phyloP scores from a whole-genome alignment of 305 asterid species.

The Ilex paraguariensis region DNA sequence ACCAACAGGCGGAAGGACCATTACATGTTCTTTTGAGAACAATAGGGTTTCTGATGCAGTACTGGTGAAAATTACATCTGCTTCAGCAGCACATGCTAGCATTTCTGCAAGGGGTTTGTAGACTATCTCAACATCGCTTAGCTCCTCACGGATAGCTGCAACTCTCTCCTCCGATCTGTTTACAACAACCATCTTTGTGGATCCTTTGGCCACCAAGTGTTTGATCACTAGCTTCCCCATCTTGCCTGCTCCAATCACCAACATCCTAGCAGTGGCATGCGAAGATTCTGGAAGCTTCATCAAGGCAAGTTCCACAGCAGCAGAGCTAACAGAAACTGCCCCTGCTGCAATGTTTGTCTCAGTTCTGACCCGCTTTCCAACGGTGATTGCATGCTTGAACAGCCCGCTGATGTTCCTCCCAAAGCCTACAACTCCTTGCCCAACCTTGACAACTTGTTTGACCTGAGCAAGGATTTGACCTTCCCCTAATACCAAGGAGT shows the following conservation, averaged over 20 bases:
- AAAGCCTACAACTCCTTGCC: conserved; percentile 88
- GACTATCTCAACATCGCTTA: conserved; percentile 61
- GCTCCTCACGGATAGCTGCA: conserved; percentile 73
- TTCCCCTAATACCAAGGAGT: conserved; percentile 91
- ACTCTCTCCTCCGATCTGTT: conserved; percentile 83
- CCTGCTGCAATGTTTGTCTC: conserved; percentile 96
- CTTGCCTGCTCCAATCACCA: conserved; percentile 93
- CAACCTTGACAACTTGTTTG: conserved; percentile 91
- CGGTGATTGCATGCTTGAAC: conserved; percentile 96
- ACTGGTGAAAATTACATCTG: conserved; percentile 87
- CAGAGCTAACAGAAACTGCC: conserved; percentile 97
- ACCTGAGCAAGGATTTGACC: conserved; percentile 98
- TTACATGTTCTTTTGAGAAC: conserved; percentile 62
- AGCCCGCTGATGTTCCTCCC: conserved; percentile 96
- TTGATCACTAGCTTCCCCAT: conserved; percentile 98
- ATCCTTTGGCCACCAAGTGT: conserved; percentile 92
- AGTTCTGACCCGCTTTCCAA: conserved; percentile 89
- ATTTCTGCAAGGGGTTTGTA: conserved; percentile 72
- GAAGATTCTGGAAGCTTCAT: conserved; percentile 83
- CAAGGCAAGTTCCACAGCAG: conserved; percentile 91
- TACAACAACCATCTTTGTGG: conserved; percentile 84
- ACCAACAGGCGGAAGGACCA: conserved; percentile 44
- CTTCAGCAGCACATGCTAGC: conserved; percentile 56
- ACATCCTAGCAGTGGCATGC: conserved; percentile 64
- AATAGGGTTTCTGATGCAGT: conserved; percentile 85